Evolutionary conservation across 2,329 filamentous ascomycete genomes (phyloP).

Genomic region (Fusarium succisae): DNA sequence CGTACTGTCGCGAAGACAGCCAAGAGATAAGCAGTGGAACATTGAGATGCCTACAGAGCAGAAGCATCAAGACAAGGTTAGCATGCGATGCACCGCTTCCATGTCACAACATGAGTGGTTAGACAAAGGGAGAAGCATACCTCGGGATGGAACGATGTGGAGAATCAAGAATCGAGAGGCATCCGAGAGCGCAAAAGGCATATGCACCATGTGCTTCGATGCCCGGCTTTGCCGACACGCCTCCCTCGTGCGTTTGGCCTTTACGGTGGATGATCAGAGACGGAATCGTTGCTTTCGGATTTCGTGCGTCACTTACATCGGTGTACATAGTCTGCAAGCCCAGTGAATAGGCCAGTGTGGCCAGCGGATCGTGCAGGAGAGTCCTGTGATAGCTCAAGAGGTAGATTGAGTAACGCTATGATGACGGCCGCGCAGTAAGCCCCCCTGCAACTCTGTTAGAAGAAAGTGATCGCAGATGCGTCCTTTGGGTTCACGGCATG

Average conservation of each 20-base stretch:
- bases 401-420: constrained; percentile 83
- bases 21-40: constrained; percentile 81
- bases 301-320: constrained; percentile 68
- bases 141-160: constrained; percentile 78
- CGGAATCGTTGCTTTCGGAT: constrained; percentile 13
- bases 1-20: constrained; percentile 89
- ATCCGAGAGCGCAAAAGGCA: constrained; percentile 92
- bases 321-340: constrained; percentile 81
- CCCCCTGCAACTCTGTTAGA: constrained; percentile 63
- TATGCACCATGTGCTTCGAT: constrained; percentile 97
- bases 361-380: constrained; percentile 73
- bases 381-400: constrained; percentile 78
- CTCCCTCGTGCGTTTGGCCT: constrained; percentile 96
- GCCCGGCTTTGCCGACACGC: constrained; percentile 85
- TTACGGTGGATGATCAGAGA: constrained; percentile 34
- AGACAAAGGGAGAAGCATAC: constrained; percentile 57
- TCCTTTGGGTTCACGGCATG: constrained; percentile 8
- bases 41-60: constrained; percentile 72
- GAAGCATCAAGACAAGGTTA: constrained; percentile 43
- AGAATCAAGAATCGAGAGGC: constrained; percentile 83
- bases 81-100: constrained; percentile 48
- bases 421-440: constrained; percentile 92
- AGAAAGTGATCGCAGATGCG: neutral
- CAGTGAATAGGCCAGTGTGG: constrained; percentile 71
- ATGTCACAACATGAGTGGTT: constrained; percentile 48